Evolutionary conservation across 2,329 filamentous ascomycete genomes (phyloP), one percentile per base, ranked within the genome.

Genomic region (Talaromyces piceae): DNA sequence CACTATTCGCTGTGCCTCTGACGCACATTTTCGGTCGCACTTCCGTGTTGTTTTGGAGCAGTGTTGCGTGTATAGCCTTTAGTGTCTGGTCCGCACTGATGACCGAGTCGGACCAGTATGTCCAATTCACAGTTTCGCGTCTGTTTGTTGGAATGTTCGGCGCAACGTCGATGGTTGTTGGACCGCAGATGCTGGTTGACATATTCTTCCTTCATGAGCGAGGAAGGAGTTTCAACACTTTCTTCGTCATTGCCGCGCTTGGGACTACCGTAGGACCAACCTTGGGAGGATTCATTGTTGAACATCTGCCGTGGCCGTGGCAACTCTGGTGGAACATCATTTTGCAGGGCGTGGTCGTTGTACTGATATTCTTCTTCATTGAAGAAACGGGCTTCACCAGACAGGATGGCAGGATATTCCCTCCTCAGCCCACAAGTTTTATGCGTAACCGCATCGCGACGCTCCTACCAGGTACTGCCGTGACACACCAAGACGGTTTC

Each of bases 171-270:
- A 49, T 47, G 23, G 27, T 41, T 20, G n/a, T 53, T 12, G 51
- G 51, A 8, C 51, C 51, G n/a, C 51, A 53, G 41, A 43, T 53
- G 41, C 26, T 53, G 13, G 41, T 53, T 13, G 46, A 53, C 23
- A 28, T 45, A 3, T 53, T 53, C 22, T 53, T 53, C 39, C 47
- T 49, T n/a, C 51, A 53, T 39, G 51, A 53, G 46, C 28, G 51
- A 49, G 51, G 51, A 7, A 45, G 16, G 9, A 46, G 45, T 27
- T 49, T 53, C 13, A 53, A 53, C 37, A 46, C 27, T n/a, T 53
- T 53, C 28, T 41, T 49, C 20, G 41, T 46, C 18, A 41, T 47
- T 28, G 49, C 51, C 26, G 39, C 41, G 5, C 20, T 49, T 13
- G 51, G 51, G 12, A 22, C 13, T 11, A 13, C 46, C 2, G 12